Percentiles rank a stretch among this genome's conserved stretches.
phyloP scores from a whole-genome alignment of 108 stramenopile species.

The Aureococcus anophagefferens region DNA sequence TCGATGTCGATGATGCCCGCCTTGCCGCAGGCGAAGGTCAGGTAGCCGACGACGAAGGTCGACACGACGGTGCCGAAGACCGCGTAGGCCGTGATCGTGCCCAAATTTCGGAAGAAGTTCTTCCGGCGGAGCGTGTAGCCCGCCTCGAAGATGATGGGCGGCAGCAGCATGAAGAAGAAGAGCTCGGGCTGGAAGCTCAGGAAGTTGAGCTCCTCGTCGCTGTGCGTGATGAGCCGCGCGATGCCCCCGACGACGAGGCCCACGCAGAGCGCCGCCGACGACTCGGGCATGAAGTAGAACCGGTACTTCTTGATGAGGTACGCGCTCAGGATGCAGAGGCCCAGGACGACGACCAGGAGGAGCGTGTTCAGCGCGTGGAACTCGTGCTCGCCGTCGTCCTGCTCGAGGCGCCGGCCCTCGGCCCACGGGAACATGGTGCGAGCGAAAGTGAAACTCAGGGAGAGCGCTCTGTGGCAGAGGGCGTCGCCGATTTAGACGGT shows the following conservation, averaged over 20 bases:
- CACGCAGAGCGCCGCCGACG: slow-evolving; percentile 61
- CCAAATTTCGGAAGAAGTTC: slow-evolving; percentile 86
- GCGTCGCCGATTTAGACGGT: too few relatives aligned
- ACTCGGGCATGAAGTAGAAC: slow-evolving; percentile 66
- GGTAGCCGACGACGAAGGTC: slow-evolving; percentile 81
- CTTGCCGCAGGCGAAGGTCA: slow-evolving; percentile 60
- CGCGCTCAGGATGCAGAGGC: slow-evolving; percentile 56
- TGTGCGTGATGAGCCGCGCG: slow-evolving; percentile 47
- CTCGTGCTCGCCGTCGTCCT: slow-evolving; percentile 54
- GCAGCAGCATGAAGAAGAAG: slow-evolving; percentile 90
- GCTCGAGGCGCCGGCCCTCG: neutral
- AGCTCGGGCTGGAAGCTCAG: slow-evolving; percentile 76
- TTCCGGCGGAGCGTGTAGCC: slow-evolving; percentile 71
- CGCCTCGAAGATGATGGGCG: slow-evolving; percentile 96
- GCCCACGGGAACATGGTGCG: too few relatives aligned
- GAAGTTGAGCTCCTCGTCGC: slow-evolving; percentile 38
- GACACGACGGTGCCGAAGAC: slow-evolving; percentile 84
- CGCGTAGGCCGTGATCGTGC: slow-evolving; percentile 80
- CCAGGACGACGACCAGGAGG: slow-evolving; percentile 59
- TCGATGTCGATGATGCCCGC: slow-evolving; percentile 66
- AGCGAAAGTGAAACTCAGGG: too few relatives aligned
- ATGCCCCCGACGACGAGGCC: slow-evolving; percentile 67
- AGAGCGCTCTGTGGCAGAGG: too few relatives aligned
- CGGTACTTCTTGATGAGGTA: slow-evolving; percentile 26
- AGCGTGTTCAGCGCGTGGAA: slow-evolving; percentile 63